Evolutionary conservation across 208 protist genomes (phyloP), one percentile per base, ranked within the genome.

Genomic region (Naegleria gruberi): DNA sequence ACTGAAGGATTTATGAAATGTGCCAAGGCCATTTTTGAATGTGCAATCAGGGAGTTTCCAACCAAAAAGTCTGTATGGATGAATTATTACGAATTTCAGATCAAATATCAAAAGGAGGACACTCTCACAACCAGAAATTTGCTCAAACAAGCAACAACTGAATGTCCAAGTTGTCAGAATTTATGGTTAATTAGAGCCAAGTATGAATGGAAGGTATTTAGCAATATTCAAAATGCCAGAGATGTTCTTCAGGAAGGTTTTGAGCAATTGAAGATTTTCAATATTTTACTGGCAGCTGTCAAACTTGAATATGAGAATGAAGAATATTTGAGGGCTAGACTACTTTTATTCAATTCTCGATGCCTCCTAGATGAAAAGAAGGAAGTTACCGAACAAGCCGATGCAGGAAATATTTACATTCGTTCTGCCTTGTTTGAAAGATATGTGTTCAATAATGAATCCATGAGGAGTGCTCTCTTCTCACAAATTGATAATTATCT

Each of bases 131-230:
- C 90, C 86, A 82, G 95, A 96, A 12, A 89, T 43, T 89, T 96
- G 37, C 93, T 98, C 0, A 30, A 92, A 45, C 92, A 94, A 44
- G 96, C 96, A 0, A 94, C 96, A 7, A 90, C 73, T 10, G 91
- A 95, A 87, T 97, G 95, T 93, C 95, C 95, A 5, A 87, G 95
- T 40, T 94, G 93, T 45, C 93, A 97, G 88, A 92, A 92, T 7
- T 91, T 98, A 34, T 98, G 97, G 97, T 93, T 98, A 30, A 98
- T 98, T 96, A 86, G 83, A 40, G 97, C 96, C 19, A 97, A 97
- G 37, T 55, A 37, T 91, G 95, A 97, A 85, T 89, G 96, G 90
- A 97, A 96, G 95, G 8, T 94, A 55, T 47, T 91, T 47, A 91
- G 90, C 43, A 89, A 97, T 46, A 89, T 97, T 0, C 37, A 43